Base-by-base conservation (phyloP, 306 rosid genomes). In the Crotalaria pallida region DNA sequence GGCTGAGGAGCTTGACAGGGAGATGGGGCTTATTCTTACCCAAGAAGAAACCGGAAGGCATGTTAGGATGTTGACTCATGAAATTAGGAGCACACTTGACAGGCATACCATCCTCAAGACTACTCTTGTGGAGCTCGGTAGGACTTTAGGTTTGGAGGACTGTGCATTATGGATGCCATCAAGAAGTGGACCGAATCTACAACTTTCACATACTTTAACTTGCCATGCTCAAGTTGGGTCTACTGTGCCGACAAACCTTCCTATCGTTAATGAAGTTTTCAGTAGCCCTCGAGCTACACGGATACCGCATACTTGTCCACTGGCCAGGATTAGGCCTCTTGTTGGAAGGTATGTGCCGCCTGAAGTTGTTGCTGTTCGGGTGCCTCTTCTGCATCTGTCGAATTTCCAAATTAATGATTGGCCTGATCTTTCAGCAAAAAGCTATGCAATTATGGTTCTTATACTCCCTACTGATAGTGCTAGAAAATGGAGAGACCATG, bases 111-210 rank as follows among this genome's bases (percentile, higher is more conserved):
- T 93, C 78, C 75, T 93, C 38, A 93, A 85, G 80, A 90, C 98
- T 17, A 93, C 98, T 10, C 97, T 93, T 58, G 90, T 93, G 61
- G 98, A 93, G 94, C 81, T 93, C 45, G 93, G 96, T 19, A 85
- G 92, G 74, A 93, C 98, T 53, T 80, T 93, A 61, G 87, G 84
- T 45, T 90, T 93, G 63, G 87, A 84, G 83, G 97, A 93, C 67
- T 93, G 98, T 71, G 96, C 92, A 2, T 52, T 93, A n/a, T 93
- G 98, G 98, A 90, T 88, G 97, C 98, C 98, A 13, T 88, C 89
- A 10, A 82, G 88, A 73, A 80, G 45, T 73, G 98, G 96, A 10
- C 15, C 79, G 67, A 80, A 83, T 84, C 81, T 93, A 55, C 90
- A 88, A 15, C 93, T 92, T 68, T 85, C 94, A 16, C 96, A 93